Base-by-base conservation (phyloP, 2,329 filamentous ascomycete species). In the Albophoma yamanashiensis region DNA sequence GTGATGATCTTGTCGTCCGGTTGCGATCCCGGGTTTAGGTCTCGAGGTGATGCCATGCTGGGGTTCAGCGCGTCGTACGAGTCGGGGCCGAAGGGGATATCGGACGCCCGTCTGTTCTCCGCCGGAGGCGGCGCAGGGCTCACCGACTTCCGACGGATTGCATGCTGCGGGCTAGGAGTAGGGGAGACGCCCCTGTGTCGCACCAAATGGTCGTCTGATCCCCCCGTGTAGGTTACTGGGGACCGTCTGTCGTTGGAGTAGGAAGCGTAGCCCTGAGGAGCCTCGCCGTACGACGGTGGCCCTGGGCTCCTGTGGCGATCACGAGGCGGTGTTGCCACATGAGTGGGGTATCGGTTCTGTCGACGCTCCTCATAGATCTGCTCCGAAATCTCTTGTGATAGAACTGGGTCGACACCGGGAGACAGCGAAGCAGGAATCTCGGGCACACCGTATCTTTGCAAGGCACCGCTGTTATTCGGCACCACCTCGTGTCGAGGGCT, bases 31-130 rank as follows among this genome's bases (percentile, higher is more conserved):
- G 65, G 63, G 12, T 64, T 64, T 6, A 55, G 56, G n/a, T 64
- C 76, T 1, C 69, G 72, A 31, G 70, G 71, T n/a, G 72, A 70
- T 36, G 76, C 73, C 20, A 80, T 64, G 4, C 72, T 73, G 0
- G 89, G 87, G 63, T 92, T 92, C 64, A 91, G 79, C 1, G 83
- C 79, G 66, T 91, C 85, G 68, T 91, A 92, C 40, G 85, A 87
- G 69, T 92, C 89, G 0, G 89, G 89, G 0, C 86, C 84, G 66
- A 91, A 93, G 0, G 89, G 89, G 4, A 89, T 73, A 20, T 80
- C 82, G 2, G 87, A 88, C 6, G 83, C 67, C 57, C 82, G 76
- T 61, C 83, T 78, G 55, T 76, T 71, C 55, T 75, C 78, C 58
- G 74, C 71, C 43, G 70, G 78, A 27, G 70, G 81, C 63, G 89